phyloP scores from a whole-genome alignment of 1,139 yeast genomes.

The Blastobotrys petasosporus region DNA sequence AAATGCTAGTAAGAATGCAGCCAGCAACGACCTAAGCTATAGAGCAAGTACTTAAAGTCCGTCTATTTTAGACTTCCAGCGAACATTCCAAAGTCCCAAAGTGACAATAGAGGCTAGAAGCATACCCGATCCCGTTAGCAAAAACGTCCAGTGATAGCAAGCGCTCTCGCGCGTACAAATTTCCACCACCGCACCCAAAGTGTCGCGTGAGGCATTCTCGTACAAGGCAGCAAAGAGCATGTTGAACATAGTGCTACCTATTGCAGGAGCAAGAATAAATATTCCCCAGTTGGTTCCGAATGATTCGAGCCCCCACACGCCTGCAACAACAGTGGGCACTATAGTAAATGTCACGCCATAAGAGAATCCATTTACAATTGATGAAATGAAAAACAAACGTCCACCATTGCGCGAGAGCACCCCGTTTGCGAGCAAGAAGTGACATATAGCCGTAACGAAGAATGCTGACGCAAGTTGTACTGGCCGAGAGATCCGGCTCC shows the following conservation, averaged over 20 bases:
- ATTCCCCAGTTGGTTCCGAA: constrained; percentile 94
- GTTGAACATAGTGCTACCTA: constrained; percentile 72
- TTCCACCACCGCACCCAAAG: constrained; percentile 6
- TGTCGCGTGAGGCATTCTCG: constrained; percentile 36
- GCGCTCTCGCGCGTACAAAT: constrained; percentile 19
- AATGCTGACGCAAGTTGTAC: constrained; percentile 25
- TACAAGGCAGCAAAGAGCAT: constrained; percentile 62
- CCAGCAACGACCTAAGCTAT: not conserved
- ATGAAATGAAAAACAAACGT: constrained; percentile 36
- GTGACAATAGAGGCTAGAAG: constrained; percentile 17
- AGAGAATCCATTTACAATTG: constrained; percentile 58
- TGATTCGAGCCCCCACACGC: constrained; percentile 83
- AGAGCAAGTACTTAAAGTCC: not conserved
- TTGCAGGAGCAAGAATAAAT: constrained; percentile 85
- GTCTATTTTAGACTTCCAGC: constrained; percentile 8
- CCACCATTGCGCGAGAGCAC: constrained; percentile 35
- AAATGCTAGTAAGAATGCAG: too few relatives aligned
- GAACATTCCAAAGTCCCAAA: constrained; percentile 9
- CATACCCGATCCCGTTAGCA: constrained; percentile 22
- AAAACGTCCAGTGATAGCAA: constrained; percentile 26
- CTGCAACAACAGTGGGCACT: constrained; percentile 75
- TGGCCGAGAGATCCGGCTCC: constrained; percentile 28
- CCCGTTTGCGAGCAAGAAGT: constrained; percentile 31
- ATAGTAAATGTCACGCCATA: constrained; percentile 85
- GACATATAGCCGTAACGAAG: constrained; percentile 23